These are phyloP conservation scores for Gilbertella persicaria DNA, from an alignment of 371 early-diverging fungal species.

Conservation along the genomic window DNA sequence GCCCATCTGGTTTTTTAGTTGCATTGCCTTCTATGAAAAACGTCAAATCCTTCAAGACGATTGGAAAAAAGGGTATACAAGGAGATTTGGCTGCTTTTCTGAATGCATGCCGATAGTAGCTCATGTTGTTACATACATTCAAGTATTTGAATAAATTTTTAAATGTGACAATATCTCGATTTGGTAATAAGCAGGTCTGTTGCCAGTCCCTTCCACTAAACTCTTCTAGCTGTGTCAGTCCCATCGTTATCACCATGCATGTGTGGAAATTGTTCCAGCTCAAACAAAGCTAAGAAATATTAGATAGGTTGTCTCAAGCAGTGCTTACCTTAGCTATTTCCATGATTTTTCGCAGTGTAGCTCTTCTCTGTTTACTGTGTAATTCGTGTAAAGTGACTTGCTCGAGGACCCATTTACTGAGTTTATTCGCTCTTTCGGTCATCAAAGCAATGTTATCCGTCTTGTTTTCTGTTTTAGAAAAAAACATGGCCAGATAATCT, in stretches of 20 bases:
- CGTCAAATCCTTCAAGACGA: slow-evolving; percentile 46
- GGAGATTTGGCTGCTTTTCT: slow-evolving; percentile 33
- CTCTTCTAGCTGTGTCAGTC: slow-evolving; percentile 20
- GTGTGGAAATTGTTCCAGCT: slow-evolving; percentile 52
- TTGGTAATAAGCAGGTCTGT: slow-evolving; percentile 19
- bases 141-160: slow-evolving; percentile 28
- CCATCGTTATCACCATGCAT: slow-evolving; percentile 44
- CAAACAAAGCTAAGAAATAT: slow-evolving; percentile 29
- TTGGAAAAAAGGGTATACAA: slow-evolving; percentile 46
- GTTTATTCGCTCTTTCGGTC: slow-evolving; percentile 42
- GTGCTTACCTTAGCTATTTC: slow-evolving; percentile 41
- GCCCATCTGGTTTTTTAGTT: slow-evolving; percentile 8
- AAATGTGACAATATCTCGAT: slow-evolving; percentile 27
- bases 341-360: slow-evolving; percentile 34
- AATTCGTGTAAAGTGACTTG: slow-evolving; percentile 22
- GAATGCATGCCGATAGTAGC: slow-evolving; percentile 41
- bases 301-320: not conserved
- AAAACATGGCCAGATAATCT: slow-evolving; percentile 34
- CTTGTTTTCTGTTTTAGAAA: slow-evolving; percentile 2
- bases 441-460: slow-evolving; percentile 35
- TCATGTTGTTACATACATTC: slow-evolving; percentile 46
- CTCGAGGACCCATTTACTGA: slow-evolving; percentile 39
- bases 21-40: slow-evolving; percentile 45
- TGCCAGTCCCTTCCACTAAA: slow-evolving; percentile 24
- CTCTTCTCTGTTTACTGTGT: slow-evolving; percentile 23